Base-by-base conservation (phyloP, 2,329 filamentous ascomycete species). In the Ophiostoma montium region DNA sequence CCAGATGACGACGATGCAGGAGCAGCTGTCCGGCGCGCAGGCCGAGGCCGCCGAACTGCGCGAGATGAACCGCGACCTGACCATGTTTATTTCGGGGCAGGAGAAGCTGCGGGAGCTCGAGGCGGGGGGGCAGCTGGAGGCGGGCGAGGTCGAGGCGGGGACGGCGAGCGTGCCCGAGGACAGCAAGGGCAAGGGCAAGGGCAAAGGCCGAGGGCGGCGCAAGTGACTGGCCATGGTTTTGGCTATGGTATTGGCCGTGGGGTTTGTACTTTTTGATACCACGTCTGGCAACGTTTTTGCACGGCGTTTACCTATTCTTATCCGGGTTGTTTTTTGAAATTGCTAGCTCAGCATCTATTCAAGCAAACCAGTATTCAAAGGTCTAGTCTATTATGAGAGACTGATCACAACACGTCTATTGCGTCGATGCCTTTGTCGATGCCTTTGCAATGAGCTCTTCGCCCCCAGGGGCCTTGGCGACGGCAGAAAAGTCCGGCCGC, bases 21-120 rank as follows among this genome's bases (percentile, higher is more conserved):
- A 70, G 52, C 73, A 82, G 61, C 64, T 81, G 2, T 69, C 70
- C 23, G 70, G 69, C 36, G 64, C 84, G 4, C 75, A 75, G 57
- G 60, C 57, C 13, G 78, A 87, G 63, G 83, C 85, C 56, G 72
- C 69, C 35, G 87, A 94, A 56, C 66, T 95, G 39, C 78, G 80
- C 55, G 88, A 94, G 62, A 84, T 88, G 72, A 94, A 95, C 61
- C 76, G 84, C 13, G 90, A 95, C 62, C 62, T 95, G 61, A 80
- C 74, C 46, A 89, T 94, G 73, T 94, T 90, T 60, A 90, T 95
- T 52, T 85, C 80, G 18, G 84, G 86, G 0, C 79, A 84, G 63
- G 80, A 92, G 65, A 90, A 87, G 65, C 65, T 95, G 57, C 82
- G 76, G 66, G 75, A 82, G 63, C 66, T 88, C 65, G 76, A 78